phyloP scores from a whole-genome alignment of 2,329 filamentous ascomycete species.

The Trichoderma harzianum region DNA sequence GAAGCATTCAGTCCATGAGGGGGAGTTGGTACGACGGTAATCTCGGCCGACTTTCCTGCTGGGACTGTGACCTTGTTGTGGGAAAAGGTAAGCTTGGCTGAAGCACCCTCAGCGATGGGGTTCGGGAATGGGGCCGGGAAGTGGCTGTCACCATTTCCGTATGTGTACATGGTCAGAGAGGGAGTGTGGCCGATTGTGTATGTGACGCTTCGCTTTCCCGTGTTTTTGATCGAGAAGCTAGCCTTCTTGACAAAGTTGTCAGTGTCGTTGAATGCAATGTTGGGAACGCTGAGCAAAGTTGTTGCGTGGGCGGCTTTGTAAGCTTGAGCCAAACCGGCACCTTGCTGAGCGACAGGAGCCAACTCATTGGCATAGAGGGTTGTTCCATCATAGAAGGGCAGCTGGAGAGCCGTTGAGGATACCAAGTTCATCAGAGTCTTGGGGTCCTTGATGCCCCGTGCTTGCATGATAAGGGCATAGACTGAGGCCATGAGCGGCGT shows the following conservation, averaged over 20 bases:
- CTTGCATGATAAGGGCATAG: constrained; percentile 51
- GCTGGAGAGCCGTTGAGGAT: constrained; percentile 47
- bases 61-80: constrained; percentile 42
- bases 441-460: constrained; percentile 51
- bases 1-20: constrained; percentile 33
- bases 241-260: constrained; percentile 48
- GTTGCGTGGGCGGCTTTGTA: constrained; percentile 55
- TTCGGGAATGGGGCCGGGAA: constrained; percentile 45
- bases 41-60: constrained; percentile 40
- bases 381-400: constrained; percentile 45
- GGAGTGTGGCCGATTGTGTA: constrained; percentile 51
- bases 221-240: constrained; percentile 56
- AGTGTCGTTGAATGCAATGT: constrained; percentile 62
- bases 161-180: constrained; percentile 53
- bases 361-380: constrained; percentile 35
- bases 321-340: constrained; percentile 57
- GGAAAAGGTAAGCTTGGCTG: constrained; percentile 43
- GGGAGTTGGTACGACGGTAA: constrained; percentile 44
- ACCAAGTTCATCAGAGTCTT: constrained; percentile 47
- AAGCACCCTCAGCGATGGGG: constrained; percentile 35
- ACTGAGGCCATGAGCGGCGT: constrained; percentile 54
- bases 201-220: constrained; percentile 44
- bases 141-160: constrained; percentile 29
- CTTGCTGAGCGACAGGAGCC: constrained; percentile 58
- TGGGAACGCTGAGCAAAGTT: constrained; percentile 51